These are phyloP conservation scores for Auricularia auricula-judae DNA, from an alignment of 768 basidiomycete genomes.

Conservation along the genomic window DNA sequence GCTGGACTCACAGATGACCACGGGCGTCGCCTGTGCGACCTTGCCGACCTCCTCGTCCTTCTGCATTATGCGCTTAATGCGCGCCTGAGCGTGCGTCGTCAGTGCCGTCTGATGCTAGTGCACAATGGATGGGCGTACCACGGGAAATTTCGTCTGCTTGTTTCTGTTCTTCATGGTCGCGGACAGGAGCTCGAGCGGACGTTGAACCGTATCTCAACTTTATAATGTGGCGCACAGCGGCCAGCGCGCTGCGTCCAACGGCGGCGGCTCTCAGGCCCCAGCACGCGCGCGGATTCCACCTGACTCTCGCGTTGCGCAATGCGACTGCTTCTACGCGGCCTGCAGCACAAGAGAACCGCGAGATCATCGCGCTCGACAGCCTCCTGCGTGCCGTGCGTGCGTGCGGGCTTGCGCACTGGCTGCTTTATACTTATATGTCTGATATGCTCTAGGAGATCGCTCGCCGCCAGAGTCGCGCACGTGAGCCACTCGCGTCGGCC, in stretches of 20 bases:
- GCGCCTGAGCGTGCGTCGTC: slow-evolving; percentile 43
- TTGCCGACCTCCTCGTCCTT: slow-evolving; percentile 99
- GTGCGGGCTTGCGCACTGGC: slow-evolving; percentile 17
- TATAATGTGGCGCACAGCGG: too few species aligned
- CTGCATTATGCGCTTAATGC: slow-evolving; percentile 99
- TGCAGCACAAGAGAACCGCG: slow-evolving; percentile 39
- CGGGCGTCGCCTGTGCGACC: slow-evolving; percentile 90
- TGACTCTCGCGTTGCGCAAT: neutral
- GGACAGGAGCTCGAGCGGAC: neutral
- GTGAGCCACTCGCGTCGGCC: slow-evolving; percentile 19
- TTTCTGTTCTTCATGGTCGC: slow-evolving; percentile 74
- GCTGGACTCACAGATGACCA: slow-evolving; percentile 78
- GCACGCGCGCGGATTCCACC: neutral
- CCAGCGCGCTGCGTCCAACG: too few species aligned
- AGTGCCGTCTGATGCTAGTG: neutral
- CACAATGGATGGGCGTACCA: slow-evolving; percentile 40
- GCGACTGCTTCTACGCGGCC: neutral
- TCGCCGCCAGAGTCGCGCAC: slow-evolving; percentile 43
- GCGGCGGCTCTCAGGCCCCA: too few species aligned
- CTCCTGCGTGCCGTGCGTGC: slow-evolving; percentile 47
- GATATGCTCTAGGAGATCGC: slow-evolving; percentile 28
- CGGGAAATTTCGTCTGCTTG: slow-evolving; percentile 85
- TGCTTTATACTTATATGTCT: neutral
- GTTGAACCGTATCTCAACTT: too few species aligned
- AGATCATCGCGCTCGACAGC: slow-evolving; percentile 46